Conservation (phyloP, 768 basidiomycete genomes). For the Chalciporus chontae region DNA sequence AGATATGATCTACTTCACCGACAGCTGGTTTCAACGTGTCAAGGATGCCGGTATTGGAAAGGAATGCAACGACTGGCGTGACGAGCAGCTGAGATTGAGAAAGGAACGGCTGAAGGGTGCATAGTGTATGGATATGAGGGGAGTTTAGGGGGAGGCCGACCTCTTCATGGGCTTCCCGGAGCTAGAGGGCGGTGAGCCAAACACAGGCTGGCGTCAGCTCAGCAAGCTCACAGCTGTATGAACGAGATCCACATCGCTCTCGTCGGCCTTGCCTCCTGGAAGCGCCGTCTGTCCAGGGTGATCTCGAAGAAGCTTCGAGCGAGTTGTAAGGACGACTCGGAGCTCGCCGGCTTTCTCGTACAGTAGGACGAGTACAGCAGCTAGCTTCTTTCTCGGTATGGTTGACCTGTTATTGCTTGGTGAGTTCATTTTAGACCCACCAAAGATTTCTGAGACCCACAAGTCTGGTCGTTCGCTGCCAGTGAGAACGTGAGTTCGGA, state of each 20-base stretch:
- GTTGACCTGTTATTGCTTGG: conserved; percentile 24
- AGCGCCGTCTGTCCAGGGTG: conserved; percentile 83
- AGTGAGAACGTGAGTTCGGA: conserved; percentile 29
- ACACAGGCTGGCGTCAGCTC: neutral
- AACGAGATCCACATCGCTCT: conserved; percentile 55
- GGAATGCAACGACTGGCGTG: conserved; percentile 72
- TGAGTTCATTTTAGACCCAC: neutral
- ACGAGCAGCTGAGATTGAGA: conserved; percentile 69
- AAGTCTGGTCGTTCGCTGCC: conserved; percentile 43
- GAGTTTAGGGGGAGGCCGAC: conserved; percentile 61
- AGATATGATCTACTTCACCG: conserved; percentile 76
- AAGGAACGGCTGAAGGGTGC: conserved; percentile 61
- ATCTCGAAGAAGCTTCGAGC: conserved; percentile 69
- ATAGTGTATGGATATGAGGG: conserved; percentile 56
- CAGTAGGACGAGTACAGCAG: conserved; percentile 76
- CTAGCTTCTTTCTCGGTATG: conserved; percentile 45
- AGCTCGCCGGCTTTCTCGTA: conserved; percentile 68
- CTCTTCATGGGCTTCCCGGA: conserved; percentile 84
- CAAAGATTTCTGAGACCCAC: conserved; percentile 38
- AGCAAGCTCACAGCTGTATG: conserved; percentile 73
- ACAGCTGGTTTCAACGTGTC: conserved; percentile 49
- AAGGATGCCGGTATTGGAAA: conserved; percentile 53
- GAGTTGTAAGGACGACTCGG: conserved; percentile 80
- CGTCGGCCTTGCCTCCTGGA: conserved; percentile 78
- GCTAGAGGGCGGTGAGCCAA: conserved; percentile 37